phyloP scores from a whole-genome alignment of 1,284 basidiomycete genomes.

The Ceratobasidium sp. region DNA sequence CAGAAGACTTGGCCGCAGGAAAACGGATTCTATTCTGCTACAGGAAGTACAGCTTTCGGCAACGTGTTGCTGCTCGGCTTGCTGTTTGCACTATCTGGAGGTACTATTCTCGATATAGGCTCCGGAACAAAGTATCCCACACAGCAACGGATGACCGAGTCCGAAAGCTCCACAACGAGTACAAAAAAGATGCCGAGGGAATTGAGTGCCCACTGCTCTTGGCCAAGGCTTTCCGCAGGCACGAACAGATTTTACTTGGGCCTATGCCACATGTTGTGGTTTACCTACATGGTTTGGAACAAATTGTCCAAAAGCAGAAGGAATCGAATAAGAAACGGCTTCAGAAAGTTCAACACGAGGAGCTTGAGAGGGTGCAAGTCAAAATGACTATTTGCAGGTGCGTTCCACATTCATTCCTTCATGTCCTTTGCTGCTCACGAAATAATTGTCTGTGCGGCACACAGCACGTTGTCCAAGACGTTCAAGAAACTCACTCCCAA shows the following conservation, averaged over 20 bases:
- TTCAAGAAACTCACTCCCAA: constrained; percentile 8
- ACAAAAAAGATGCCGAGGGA: constrained; percentile 29
- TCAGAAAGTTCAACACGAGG: constrained; percentile 24
- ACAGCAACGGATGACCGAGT: constrained; percentile 21
- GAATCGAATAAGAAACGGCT: constrained; percentile 22
- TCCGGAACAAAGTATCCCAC: background rate
- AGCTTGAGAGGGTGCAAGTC: constrained; percentile 22
- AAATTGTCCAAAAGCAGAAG: constrained; percentile 22
- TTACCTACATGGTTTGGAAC: constrained; percentile 24
- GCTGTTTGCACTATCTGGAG: constrained; percentile 23
- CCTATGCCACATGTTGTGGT: constrained; percentile 34
- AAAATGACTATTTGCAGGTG: constrained; percentile 33
- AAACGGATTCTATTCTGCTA: constrained; percentile 32
- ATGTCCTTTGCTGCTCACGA: background rate
- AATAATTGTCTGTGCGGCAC: no score
- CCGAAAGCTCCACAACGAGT: constrained; percentile 23
- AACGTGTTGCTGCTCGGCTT: background rate
- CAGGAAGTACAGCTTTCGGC: constrained; percentile 18
- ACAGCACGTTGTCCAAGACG: constrained; percentile 21
- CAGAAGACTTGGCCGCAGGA: background rate
- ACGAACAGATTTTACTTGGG: constrained; percentile 25
- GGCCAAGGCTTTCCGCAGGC: background rate
- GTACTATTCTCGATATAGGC: constrained; percentile 18
- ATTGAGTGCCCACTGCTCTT: background rate
- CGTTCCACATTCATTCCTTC: background rate